Percentiles rank a stretch among this genome's conserved stretches.
phyloP scores from a whole-genome alignment of 2,329 filamentous ascomycete genomes.

The Phoma sp. region DNA sequence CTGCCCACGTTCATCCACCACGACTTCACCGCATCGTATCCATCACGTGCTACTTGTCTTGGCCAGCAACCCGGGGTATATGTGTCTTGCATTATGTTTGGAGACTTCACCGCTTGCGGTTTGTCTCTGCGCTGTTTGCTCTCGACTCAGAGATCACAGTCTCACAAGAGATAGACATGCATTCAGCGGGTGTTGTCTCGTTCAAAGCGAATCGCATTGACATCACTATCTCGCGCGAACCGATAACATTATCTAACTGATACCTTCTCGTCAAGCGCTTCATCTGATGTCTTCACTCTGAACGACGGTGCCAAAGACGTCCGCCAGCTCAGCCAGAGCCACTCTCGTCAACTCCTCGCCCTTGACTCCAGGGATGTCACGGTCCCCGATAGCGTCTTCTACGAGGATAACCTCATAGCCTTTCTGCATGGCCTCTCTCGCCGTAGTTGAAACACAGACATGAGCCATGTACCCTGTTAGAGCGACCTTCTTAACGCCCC shows the following conservation, averaged over 20 bases:
- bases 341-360: slow-evolving; percentile 60
- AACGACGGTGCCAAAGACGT: slow-evolving; percentile 68
- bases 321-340: slow-evolving; percentile 63
- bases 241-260: not conserved
- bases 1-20: slow-evolving; percentile 1
- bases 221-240: not conserved
- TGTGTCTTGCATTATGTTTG: not conserved
- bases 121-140: too few relatives aligned
- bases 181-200: too few relatives aligned
- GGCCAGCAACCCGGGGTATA: not conserved
- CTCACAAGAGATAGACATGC: too few relatives aligned
- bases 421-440: slow-evolving; percentile 63
- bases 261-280: not conserved
- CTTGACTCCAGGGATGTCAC: slow-evolving; percentile 67
- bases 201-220: not conserved
- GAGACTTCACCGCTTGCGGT: too few relatives aligned
- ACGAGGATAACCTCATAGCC: slow-evolving; percentile 69
- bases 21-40: slow-evolving; percentile 10
- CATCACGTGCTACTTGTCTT: not conserved
- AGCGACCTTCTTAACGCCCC: slow-evolving; percentile 65
- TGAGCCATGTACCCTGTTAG: slow-evolving; percentile 70
- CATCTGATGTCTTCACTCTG: slow-evolving; percentile 56
- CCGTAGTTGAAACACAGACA: slow-evolving; percentile 68
- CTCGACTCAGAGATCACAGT: too few relatives aligned
- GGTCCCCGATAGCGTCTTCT: slow-evolving; percentile 68